Evolutionary conservation across 208 protist species (phyloP).

Genomic region (Leishmania aethiopica): DNA sequence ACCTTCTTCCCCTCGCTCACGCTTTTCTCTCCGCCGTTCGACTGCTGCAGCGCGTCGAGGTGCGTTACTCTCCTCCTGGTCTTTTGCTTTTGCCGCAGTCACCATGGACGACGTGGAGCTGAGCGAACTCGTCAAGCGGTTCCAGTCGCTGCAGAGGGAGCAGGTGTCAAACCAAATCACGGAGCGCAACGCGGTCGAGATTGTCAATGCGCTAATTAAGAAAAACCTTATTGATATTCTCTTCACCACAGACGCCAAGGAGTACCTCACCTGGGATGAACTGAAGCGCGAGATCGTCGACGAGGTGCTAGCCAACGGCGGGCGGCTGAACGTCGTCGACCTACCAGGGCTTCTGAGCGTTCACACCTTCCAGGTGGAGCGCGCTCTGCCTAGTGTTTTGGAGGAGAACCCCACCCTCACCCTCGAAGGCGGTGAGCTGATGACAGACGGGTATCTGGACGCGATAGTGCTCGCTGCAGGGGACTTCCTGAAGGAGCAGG

Average conservation of each 20-base stretch:
- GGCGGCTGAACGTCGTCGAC: slow-evolving; percentile 77
- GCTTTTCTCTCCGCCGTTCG: background rate
- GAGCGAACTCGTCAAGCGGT: slow-evolving; percentile 62
- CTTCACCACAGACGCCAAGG: slow-evolving; percentile 81
- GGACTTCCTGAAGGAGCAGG: slow-evolving; percentile 63
- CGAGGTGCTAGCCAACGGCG: slow-evolving; percentile 72
- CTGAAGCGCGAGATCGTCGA: slow-evolving; percentile 77
- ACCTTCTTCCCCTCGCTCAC: background rate
- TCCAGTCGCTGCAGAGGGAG: slow-evolving; percentile 70
- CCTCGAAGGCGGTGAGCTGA: slow-evolving; percentile 67
- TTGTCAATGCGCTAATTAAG: slow-evolving; percentile 69
- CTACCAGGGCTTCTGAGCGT: slow-evolving; percentile 73
- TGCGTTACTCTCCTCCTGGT: background rate
- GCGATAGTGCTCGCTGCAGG: slow-evolving; percentile 47
- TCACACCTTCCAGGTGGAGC: slow-evolving; percentile 67
- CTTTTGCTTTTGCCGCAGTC: background rate
- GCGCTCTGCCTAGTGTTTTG: slow-evolving; percentile 64
- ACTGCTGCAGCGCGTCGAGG: background rate
- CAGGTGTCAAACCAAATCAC: slow-evolving; percentile 70
- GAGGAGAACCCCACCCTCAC: slow-evolving; percentile 48
- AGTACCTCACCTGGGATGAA: slow-evolving; percentile 86
- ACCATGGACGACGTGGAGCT: slow-evolving; percentile 58
- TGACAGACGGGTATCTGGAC: slow-evolving; percentile 70
- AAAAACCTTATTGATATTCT: slow-evolving; percentile 74
- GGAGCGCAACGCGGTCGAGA: slow-evolving; percentile 85